A percentile compares a stretch with the other conserved stretches of the same genome.
phyloP scores from a whole-genome alignment of 1,139 yeast species.

The Diutina catenulata region DNA sequence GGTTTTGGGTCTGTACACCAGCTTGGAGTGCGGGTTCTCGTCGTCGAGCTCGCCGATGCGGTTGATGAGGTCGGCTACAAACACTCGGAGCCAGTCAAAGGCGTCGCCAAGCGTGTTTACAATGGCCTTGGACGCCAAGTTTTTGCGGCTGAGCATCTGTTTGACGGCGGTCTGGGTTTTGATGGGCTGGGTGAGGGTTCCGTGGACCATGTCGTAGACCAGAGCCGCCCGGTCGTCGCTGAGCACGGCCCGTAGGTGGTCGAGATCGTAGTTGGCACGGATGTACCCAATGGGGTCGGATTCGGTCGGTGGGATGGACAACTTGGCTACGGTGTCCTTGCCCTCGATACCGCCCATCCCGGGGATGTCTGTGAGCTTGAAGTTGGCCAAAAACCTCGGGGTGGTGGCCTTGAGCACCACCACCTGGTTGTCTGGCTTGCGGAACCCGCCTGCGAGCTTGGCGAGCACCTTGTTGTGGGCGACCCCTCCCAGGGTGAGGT shows the following conservation, averaged over 20 bases:
- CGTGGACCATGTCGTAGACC: conserved; percentile 53
- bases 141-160: conserved; percentile 83
- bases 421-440: conserved; percentile 83
- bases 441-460: conserved; percentile 78
- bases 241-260: conserved; percentile 22
- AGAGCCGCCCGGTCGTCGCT: conserved; percentile 35
- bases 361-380: conserved; percentile 66
- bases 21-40: conserved; percentile 19
- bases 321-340: conserved; percentile 34
- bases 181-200: conserved; percentile 42
- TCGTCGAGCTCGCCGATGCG: conserved; percentile 68
- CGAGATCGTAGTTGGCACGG: conserved; percentile 29
- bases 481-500: conserved; percentile 86
- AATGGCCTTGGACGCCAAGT: conserved; percentile 45
- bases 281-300: conserved; percentile 32
- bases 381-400: conserved; percentile 41
- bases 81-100: conserved; percentile 71
- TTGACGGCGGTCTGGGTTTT: conserved; percentile 52
- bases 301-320: conserved; percentile 31
- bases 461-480: conserved; percentile 69
- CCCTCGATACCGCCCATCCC: conserved; percentile 91
- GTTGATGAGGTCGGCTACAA: conserved; percentile 65
- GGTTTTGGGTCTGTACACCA: not conserved
- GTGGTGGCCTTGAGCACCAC: conserved; percentile 43
- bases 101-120: conserved; percentile 48